Base-by-base conservation (phyloP, 2,329 filamentous ascomycete genomes). In the Ascocoryne sarcoides region DNA sequence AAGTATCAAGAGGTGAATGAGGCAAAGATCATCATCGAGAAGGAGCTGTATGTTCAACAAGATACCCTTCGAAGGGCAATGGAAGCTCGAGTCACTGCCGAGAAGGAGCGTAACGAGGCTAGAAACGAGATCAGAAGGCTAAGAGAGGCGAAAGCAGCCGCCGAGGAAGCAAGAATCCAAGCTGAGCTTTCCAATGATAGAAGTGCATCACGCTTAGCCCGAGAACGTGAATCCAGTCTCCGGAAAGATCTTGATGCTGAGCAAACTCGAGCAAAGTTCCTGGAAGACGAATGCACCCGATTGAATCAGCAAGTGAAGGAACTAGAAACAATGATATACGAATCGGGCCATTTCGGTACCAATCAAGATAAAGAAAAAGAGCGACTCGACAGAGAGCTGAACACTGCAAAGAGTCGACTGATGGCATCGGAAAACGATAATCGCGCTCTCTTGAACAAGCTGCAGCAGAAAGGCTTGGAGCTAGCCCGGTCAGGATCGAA, bases 381-480 rank as follows among this genome's bases (percentile, higher is more conserved):
- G 60, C 81, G 92, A 26, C 71, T 95, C 32, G 89, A 96, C 61
- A 78, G 88, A 16, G 92, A 98, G 59, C 72, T 96, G 5, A 82
- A 86, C 16, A 95, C 90, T 1, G 76, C 95, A 51, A 94, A 92
- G 61, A 89, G 89, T 45, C 82, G 90, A 16, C 69, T 98, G 30
- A 75, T 82, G 5, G 92, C 90, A 17, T 96, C 90, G 0, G 90
- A 98, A 60, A 95, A 96, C 54, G 90, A 96, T 64, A 96, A 96
- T 56, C 82, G 87, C 37, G 82, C 88, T 4, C 69, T 98, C n/a
- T 73, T 96, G 50, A 96, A 95, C 66, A 96, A 96, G 63, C 73
- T 98, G 14, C 90, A 96, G 56, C 90, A 96, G 57, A 96, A 96
- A 68, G 92, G 93, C 20, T 73, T 98, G 5, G 90, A 98, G 58